These are phyloP conservation scores for Exobasidium cylindrosporum DNA, from an alignment of 1,284 basidiomycete species.

Conservation along the genomic window DNA sequence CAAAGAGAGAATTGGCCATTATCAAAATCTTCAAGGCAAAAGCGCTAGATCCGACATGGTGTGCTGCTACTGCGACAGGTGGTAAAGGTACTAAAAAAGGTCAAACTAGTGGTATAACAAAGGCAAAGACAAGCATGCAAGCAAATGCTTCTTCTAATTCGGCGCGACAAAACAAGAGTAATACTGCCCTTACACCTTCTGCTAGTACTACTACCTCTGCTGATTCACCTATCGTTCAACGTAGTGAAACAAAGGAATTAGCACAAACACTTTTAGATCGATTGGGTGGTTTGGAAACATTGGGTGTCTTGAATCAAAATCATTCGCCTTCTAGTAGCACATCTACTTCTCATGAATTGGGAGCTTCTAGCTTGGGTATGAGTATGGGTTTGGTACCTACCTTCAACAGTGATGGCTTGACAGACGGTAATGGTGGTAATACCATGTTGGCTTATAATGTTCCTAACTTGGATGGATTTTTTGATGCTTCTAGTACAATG, in stretches of 20 bases:
- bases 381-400: neutral
- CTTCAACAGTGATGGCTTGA: neutral
- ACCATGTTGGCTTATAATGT: slow-evolving; percentile 6
- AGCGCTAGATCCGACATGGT: slow-evolving; percentile 44
- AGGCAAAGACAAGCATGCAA: neutral
- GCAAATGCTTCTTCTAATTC: neutral
- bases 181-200: too few relatives aligned
- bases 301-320: slow-evolving; percentile 7
- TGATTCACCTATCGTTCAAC: neutral
- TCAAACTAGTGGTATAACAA: neutral
- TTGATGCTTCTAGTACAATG: slow-evolving; percentile 4
- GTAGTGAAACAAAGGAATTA: slow-evolving; percentile 6
- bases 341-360: neutral
- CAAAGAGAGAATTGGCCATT: slow-evolving; percentile 49
- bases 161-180: neutral
- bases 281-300: slow-evolving; percentile 13
- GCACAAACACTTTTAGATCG: slow-evolving; percentile 13
- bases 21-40: slow-evolving; percentile 49
- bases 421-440: neutral
- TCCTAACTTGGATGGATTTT: neutral
- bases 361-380: neutral
- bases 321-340: slow-evolving; percentile 10
- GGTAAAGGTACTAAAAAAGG: neutral
- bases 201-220: too few relatives aligned
- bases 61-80: slow-evolving; percentile 30